Percentiles rank a stretch among this genome's conserved stretches.
Conservation (phyloP, 78 protist genomes). For the Polysphondylium violaceum region DNA sequence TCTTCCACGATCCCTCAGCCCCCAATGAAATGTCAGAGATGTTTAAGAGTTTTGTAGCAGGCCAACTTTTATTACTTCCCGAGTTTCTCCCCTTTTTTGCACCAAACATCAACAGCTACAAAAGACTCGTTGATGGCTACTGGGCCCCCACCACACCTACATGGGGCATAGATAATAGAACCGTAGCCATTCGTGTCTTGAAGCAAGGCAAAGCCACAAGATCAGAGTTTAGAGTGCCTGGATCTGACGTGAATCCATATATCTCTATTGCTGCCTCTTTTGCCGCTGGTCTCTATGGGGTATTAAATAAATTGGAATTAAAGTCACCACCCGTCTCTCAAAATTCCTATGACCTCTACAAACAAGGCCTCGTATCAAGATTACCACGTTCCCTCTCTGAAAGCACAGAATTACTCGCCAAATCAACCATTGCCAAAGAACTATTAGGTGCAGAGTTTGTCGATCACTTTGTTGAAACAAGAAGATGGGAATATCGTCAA, state of each 20-base stretch:
- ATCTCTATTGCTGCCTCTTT: slow-evolving; percentile 77
- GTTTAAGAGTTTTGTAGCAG: slow-evolving; percentile 73
- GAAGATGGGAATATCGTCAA: slow-evolving; percentile 78
- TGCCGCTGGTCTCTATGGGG: slow-evolving; percentile 84
- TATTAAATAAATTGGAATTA: slow-evolving; percentile 50
- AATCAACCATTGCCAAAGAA: slow-evolving; percentile 68
- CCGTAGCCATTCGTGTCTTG: slow-evolving; percentile 71
- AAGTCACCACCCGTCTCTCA: slow-evolving; percentile 25
- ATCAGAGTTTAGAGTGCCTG: slow-evolving; percentile 74
- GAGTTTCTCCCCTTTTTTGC: slow-evolving; percentile 82
- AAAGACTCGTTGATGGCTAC: slow-evolving; percentile 79
- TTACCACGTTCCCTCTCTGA: slow-evolving; percentile 70
- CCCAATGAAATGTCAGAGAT: slow-evolving; percentile 47
- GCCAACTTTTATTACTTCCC: slow-evolving; percentile 69
- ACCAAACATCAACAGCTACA: slow-evolving; percentile 81
- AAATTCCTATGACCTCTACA: slow-evolving; percentile 42
- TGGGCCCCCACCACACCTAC: slow-evolving; percentile 86
- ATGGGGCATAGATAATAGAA: slow-evolving; percentile 68
- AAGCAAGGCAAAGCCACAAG: slow-evolving; percentile 67
- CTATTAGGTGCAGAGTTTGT: slow-evolving; percentile 79
- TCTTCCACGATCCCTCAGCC: slow-evolving; percentile 33
- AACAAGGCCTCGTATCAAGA: slow-evolving; percentile 30
- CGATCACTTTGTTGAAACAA: slow-evolving; percentile 77
- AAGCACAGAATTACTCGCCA: slow-evolving; percentile 36
- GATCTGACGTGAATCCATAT: slow-evolving; percentile 79